These are phyloP conservation scores for Byssoonygena ceratinophila DNA, from an alignment of 2,329 filamentous ascomycete species.

Conservation along the genomic window DNA sequence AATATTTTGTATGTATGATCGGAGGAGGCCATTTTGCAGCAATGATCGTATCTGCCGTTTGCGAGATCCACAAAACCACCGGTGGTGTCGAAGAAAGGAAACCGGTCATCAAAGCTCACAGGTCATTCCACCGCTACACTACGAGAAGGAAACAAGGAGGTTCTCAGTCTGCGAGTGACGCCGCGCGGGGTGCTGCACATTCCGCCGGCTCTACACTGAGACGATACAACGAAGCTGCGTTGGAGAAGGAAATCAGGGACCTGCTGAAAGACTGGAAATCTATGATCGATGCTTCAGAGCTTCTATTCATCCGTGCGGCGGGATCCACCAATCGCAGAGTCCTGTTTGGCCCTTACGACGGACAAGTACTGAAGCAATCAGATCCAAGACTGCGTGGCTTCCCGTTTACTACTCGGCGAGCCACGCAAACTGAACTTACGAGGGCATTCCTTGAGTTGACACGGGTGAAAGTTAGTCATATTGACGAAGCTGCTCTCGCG, in stretches of 20 bases:
- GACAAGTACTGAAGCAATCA: constrained; percentile 66
- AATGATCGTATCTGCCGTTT: constrained; percentile 83
- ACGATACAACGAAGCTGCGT: constrained; percentile 84
- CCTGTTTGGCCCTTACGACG: constrained; percentile 83
- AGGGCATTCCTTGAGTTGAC: constrained; percentile 89
- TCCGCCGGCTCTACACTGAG: constrained; percentile 83
- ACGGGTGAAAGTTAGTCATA: constrained; percentile 69
- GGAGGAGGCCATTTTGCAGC: constrained; percentile 95
- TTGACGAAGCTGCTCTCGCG: constrained; percentile 56
- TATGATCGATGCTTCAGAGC: constrained; percentile 70
- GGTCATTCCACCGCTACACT: constrained; percentile 96
- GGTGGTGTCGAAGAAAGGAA: constrained; percentile 67
- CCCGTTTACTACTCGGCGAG: constrained; percentile 82
- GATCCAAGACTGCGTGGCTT: constrained; percentile 76
- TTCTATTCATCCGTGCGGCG: constrained; percentile 82
- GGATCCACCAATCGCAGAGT: constrained; percentile 78
- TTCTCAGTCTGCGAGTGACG: constrained; percentile 85
- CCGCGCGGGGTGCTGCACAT: constrained; percentile 84
- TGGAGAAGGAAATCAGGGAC: constrained; percentile 76
- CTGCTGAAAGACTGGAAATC: constrained; percentile 75
- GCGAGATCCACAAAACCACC: constrained; percentile 61
- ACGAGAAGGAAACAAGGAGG: constrained; percentile 94
- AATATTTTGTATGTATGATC: constrained; percentile 97
- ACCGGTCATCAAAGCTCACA: constrained; percentile 82
- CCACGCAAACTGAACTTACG: constrained; percentile 91